Evolutionary conservation across 148 eudicot genomes (phyloP).

Genomic region (Linanthus parryae): DNA sequence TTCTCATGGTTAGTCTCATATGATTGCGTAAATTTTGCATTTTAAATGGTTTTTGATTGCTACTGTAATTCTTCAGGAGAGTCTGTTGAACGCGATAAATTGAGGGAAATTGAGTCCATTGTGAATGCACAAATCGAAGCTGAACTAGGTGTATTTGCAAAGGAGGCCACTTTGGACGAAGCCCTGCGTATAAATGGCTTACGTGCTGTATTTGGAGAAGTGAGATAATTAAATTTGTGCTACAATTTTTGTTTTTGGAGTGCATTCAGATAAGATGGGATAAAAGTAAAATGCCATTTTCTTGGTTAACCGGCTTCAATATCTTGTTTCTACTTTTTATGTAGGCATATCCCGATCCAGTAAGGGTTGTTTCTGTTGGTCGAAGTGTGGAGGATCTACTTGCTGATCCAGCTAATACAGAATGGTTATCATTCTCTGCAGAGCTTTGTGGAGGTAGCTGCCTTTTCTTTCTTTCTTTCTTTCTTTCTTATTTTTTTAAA

Average conservation of each 20-base stretch:
- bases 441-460: conserved; percentile 94
- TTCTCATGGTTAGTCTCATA: conserved; percentile 69
- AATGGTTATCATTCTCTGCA: conserved; percentile 73
- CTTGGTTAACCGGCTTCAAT: too few relatives aligned
- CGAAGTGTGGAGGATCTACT: conserved; percentile 76
- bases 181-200: conserved; percentile 86
- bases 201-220: conserved; percentile 99
- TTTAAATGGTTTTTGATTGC: conserved; percentile 4
- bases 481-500: conserved; percentile 1
- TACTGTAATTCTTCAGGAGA: conserved; percentile 84
- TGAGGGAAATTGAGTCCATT: conserved; percentile 70
- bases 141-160: conserved; percentile 69
- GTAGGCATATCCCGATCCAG: conserved; percentile 97
- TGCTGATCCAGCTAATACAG: conserved; percentile 66
- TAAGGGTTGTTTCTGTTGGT: conserved; percentile 87
- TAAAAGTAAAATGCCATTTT: too few relatives aligned
- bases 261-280: background rate
- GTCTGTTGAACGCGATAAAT: conserved; percentile 78
- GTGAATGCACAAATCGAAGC: conserved; percentile 91
- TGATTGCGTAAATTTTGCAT: background rate
- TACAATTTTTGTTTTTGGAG: background rate
- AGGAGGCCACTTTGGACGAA: conserved; percentile 74
- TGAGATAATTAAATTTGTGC: conserved; percentile 18
- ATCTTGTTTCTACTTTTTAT: conserved; percentile 4
- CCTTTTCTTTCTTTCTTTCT: background rate